Evolutionary conservation across 768 basidiomycete genomes (phyloP), one percentile per base, ranked within the genome.

Genomic region (Mycena haematopus): DNA sequence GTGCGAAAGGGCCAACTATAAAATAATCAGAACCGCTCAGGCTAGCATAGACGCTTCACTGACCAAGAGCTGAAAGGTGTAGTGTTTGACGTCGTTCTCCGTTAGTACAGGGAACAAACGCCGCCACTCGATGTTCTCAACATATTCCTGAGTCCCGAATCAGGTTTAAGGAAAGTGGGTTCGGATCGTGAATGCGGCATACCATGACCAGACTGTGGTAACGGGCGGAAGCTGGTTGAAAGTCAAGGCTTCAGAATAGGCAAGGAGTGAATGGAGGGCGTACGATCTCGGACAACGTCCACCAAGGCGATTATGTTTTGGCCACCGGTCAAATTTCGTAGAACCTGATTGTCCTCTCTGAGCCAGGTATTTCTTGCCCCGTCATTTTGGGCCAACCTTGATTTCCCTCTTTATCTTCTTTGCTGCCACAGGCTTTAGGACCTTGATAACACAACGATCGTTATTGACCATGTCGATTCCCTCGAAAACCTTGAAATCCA

Each of bases 341-440:
- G 75, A 60, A 90, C 86, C 77, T 90, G 90, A 36, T 36, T 14
- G 13, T 15, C 5, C 36, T 2, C 13, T 36, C 36, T 36, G 9
- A 9, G 36, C 6, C 6, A 31, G 29, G 29, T 31, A 31, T 31
- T 31, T 9, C 29, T 31, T 31, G 6, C 29, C 29, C 9, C 9
- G 29, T 4, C 29, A 31, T 9, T 31, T 31, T 9, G 29, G 9
- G 29, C 29, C 29, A 60, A 90, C 86, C 77, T 90, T 90, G 74
- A 91, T 86, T 74, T 91, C 89, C 31, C 89, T 80, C 76, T 88
- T 88, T 72, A 90, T 86, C 79, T 90, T 90, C 76, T 84, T 83
- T 72, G 81, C 83, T 74, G 79, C 87, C 44, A 90, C 88, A 24
- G 89, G 89, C 69, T 91, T 91, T 67, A 90, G 78, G 6, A 90